Evolutionary conservation across 768 basidiomycete species (phyloP).

Genomic region (Inosperma sp.): DNA sequence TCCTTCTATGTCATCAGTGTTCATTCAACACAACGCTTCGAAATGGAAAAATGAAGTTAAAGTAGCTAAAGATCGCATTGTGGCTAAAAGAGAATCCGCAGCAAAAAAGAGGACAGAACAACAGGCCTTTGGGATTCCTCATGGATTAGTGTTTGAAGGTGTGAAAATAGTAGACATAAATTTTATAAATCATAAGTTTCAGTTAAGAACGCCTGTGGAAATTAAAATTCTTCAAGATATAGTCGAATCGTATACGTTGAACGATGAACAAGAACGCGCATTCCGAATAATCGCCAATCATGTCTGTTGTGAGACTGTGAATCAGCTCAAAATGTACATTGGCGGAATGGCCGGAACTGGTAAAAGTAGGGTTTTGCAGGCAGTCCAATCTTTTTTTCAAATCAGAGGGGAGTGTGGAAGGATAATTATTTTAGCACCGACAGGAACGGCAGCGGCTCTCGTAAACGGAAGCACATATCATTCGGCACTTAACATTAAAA

Average conservation of each 20-base stretch:
- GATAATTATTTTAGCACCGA: constrained; percentile 28
- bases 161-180: background rate
- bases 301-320: constrained; percentile 9
- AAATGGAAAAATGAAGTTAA: too few relatives aligned
- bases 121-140: too few relatives aligned
- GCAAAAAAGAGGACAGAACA: too few relatives aligned
- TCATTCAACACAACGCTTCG: too few relatives aligned
- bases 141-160: background rate
- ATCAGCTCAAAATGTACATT: constrained; percentile 27
- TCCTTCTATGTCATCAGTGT: too few relatives aligned
- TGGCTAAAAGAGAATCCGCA: too few relatives aligned
- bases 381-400: constrained; percentile 21
- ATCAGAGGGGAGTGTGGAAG: constrained; percentile 17
- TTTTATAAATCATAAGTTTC: background rate
- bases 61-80: too few relatives aligned
- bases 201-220: constrained; percentile 15
- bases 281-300: constrained; percentile 28
- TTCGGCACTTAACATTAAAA: constrained; percentile 26
- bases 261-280: constrained; percentile 30
- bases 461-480: constrained; percentile 35
- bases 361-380: constrained; percentile 25
- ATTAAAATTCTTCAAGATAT: background rate
- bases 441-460: constrained; percentile 28
- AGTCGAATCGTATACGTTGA: constrained; percentile 14
- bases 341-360: constrained; percentile 32